Evolutionary conservation across 768 basidiomycete genomes (phyloP).

Genomic region (Boletales sp.): DNA sequence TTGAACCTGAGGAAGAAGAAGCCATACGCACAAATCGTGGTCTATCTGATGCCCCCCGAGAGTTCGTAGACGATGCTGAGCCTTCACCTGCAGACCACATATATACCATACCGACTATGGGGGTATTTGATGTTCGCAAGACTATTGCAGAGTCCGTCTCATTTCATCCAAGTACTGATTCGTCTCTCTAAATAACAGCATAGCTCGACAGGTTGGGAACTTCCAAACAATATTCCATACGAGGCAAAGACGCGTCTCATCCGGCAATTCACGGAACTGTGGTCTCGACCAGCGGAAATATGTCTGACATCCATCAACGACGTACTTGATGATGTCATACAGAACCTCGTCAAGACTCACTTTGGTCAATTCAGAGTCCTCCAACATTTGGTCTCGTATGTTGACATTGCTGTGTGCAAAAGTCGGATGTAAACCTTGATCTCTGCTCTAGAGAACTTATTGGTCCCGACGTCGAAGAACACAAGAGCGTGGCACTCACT

Average conservation of each 20-base stretch:
- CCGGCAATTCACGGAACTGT: slow-evolving; percentile 29
- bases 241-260: slow-evolving; percentile 39
- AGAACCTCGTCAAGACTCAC: slow-evolving; percentile 26
- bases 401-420: not conserved
- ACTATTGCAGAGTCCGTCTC: slow-evolving; percentile 34
- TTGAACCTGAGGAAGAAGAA: slow-evolving; percentile 8
- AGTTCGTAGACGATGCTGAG: no score
- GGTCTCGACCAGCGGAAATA: slow-evolving; percentile 33
- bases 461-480: slow-evolving; percentile 25
- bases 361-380: slow-evolving; percentile 42
- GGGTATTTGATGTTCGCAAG: slow-evolving; percentile 32
- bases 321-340: slow-evolving; percentile 29
- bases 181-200: not conserved
- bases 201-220: slow-evolving; percentile 42
- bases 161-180: not conserved
- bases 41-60: no score
- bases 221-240: slow-evolving; percentile 40
- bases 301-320: slow-evolving; percentile 35
- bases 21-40: no score
- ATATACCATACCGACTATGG: slow-evolving; percentile 8
- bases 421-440: not conserved
- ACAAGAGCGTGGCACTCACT: slow-evolving; percentile 18
- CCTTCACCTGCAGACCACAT: no score
- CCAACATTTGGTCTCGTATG: slow-evolving; percentile 34
- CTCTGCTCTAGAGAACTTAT: slow-evolving; percentile 24